Evolutionary conservation across 2,329 filamentous ascomycete genomes (phyloP), one percentile per base, ranked within the genome.

Genomic region (Amylocarpus encephaloides): DNA sequence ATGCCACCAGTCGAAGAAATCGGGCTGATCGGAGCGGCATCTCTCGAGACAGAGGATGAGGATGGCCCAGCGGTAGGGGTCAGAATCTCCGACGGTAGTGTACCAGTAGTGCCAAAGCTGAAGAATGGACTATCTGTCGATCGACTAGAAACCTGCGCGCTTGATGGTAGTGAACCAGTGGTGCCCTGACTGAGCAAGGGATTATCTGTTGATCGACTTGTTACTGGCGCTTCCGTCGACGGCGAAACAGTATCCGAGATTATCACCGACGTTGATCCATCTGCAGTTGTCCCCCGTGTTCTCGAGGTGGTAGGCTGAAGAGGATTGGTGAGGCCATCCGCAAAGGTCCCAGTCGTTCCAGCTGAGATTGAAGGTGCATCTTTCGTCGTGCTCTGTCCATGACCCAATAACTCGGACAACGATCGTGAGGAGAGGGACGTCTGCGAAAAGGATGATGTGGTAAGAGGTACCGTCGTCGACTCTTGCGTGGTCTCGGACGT

Each of bases 1-100:
- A 65, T 65, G 22, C 50, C 63, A 49, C 54, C 40, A 18, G 43
- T 50, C 15, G 58, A 56, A 1, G 54, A 40, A 6, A 53, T 41
- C 12, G 46, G 30, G 19, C 46, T 48, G 22, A 26, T 26, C 2
- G 46, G 13, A 34, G 36, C 12, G 4, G 30, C 11, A 16, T 15
- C 19, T 41, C n/a, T 12, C 10, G 30, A 26, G 5, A 11, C 16
- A 12, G 22, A 32, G 1, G 35, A n/a, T 2, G 30, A 29, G 5
- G 36, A 32, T 6, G 48, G 42, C 3, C 46, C 32, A 6, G 38
- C 30, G 26, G 50, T 46, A 29, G 52, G 49, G 10, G 33, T 36
- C 26, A 52, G 12, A 11, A 56, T 18, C 5, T 49, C 40, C 9
- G 49, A 42, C 41, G 54, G 50, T 36, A 36, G 22, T 26, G 22